Evolutionary conservation across 2,329 filamentous ascomycete genomes (phyloP).

Genomic region (Ascosphaera aggregata): DNA sequence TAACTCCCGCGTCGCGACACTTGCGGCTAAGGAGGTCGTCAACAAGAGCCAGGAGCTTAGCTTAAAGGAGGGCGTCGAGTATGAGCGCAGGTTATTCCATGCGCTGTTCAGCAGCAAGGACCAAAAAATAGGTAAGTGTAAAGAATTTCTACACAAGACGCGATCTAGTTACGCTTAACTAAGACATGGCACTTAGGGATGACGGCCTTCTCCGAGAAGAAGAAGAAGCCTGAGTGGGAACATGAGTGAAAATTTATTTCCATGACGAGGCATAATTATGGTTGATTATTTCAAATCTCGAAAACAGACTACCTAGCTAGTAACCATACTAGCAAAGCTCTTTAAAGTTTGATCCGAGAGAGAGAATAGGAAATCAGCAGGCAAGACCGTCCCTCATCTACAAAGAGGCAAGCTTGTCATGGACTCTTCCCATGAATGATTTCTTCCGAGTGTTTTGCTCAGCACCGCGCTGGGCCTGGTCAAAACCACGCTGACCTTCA

Average conservation of each 20-base stretch:
- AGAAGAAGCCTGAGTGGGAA: conserved; percentile 80
- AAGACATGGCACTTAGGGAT: conserved; percentile 26
- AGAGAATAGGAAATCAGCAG: no score
- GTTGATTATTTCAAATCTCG: no score
- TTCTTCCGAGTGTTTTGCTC: not conserved
- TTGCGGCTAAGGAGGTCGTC: conserved; percentile 91
- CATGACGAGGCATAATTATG: no score
- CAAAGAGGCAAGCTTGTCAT: not conserved
- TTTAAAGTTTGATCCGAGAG: no score
- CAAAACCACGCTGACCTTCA: not conserved
- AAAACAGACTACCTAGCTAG: no score
- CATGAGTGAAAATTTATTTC: conserved; percentile 32
- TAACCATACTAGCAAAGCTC: no score
- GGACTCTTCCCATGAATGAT: not conserved
- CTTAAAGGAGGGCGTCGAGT: conserved; percentile 79
- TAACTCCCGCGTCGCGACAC: conserved; percentile 66
- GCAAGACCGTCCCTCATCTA: not conserved
- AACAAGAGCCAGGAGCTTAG: conserved; percentile 93
- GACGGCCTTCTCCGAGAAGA: conserved; percentile 93
- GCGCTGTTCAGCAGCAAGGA: conserved; percentile 80
- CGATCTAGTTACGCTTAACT: conserved; percentile 3
- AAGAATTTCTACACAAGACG: not conserved
- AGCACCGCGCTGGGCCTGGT: not conserved
- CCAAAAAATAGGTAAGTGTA: conserved; percentile 66
- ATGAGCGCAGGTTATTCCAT: conserved; percentile 83